Percentiles rank a stretch among this genome's conserved stretches.
Conservation (phyloP, 257 asterid genomes). For the Solanum chmielewskii region DNA sequence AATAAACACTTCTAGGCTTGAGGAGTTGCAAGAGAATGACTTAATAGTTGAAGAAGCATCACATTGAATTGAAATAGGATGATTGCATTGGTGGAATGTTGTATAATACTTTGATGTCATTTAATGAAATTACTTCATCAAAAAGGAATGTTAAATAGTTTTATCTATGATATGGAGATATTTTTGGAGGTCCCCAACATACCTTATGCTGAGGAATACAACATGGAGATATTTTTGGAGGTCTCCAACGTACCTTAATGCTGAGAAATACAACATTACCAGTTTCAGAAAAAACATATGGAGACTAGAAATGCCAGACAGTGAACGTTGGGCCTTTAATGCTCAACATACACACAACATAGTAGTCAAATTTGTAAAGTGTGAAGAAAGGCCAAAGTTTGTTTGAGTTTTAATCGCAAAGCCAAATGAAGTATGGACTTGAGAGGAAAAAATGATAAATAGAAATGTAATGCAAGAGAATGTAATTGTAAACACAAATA, state of each 20-base stretch:
- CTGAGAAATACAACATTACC: too few relatives aligned
- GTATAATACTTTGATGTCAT: neutral
- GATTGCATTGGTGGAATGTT: neutral
- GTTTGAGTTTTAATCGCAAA: neutral
- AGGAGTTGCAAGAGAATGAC: neutral
- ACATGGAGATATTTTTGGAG: neutral
- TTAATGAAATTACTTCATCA: neutral
- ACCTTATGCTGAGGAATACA: too few relatives aligned
- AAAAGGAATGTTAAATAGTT: neutral
- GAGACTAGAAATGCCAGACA: neutral
- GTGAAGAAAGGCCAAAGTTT: neutral
- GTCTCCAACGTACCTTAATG: too few relatives aligned
- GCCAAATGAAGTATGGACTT: neutral
- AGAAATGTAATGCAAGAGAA: neutral
- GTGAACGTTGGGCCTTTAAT: neutral
- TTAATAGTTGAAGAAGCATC: neutral
- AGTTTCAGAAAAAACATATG: neutral
- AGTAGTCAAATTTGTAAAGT: neutral
- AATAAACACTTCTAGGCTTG: neutral
- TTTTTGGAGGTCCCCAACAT: neutral
- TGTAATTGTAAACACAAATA: neutral
- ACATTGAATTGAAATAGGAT: neutral
- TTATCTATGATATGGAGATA: neutral
- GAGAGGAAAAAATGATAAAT: neutral
- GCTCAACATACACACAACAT: neutral